Evolutionary conservation across 306 rosid species (phyloP).

Genomic region (Potentilla sterilis): DNA sequence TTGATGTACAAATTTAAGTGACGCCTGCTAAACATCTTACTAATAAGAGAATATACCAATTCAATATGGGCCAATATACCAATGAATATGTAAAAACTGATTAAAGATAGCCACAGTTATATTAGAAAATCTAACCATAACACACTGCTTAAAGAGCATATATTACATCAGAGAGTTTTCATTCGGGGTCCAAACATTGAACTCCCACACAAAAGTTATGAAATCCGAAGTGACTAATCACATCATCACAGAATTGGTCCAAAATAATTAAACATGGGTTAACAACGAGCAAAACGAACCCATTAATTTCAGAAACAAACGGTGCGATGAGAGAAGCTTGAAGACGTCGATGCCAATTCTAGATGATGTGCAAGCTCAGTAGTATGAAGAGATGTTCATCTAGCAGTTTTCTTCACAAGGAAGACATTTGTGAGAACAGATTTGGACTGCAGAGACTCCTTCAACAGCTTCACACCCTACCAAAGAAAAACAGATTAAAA

Average conservation of each 20-base stretch:
- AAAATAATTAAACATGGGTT: background rate
- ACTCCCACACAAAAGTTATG: background rate
- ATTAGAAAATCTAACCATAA: no score
- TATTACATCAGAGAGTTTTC: background rate
- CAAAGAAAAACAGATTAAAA: background rate
- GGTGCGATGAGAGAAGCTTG: background rate
- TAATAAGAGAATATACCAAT: no score
- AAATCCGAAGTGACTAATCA: background rate
- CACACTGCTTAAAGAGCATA: background rate
- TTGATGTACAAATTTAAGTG: no score
- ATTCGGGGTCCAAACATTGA: no score
- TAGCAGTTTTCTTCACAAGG: background rate
- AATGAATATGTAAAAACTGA: background rate
- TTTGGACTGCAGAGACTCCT: conserved; percentile 3
- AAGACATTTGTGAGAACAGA: conserved; percentile 17
- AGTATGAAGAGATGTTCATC: background rate
- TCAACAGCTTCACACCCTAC: conserved; percentile 19
- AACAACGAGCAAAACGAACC: background rate
- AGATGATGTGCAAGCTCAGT: background rate
- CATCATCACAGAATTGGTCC: background rate
- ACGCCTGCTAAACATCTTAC: no score
- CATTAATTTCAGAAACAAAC: no score
- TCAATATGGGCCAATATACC: no score
- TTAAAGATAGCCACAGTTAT: background rate
- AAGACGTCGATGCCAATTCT: background rate